Evolutionary conservation across 192 early-diverging fungal species (phyloP).

Genomic region (Neocallimastix lanati): DNA sequence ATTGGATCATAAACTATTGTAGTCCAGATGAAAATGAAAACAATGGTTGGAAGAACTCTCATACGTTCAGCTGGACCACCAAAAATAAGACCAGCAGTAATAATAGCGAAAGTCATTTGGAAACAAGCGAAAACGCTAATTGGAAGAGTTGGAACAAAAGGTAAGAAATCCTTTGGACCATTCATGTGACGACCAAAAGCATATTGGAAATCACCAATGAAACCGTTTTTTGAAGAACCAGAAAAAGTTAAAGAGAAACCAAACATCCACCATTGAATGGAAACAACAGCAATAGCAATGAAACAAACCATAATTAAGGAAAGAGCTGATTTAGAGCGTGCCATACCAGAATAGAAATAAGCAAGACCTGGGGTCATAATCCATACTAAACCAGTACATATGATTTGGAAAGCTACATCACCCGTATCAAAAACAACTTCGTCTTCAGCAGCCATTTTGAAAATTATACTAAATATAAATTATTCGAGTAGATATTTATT

Average conservation of each 20-base stretch:
- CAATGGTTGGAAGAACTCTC: too few relatives aligned
- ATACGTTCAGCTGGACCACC: too few relatives aligned
- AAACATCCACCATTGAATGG: too few relatives aligned
- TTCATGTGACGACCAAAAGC: too few relatives aligned
- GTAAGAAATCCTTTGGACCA: conserved; percentile 20
- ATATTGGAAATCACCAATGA: conserved; percentile 77
- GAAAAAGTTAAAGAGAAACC: conserved; percentile 81
- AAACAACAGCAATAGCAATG: conserved; percentile 60
- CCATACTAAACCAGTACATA: conserved; percentile 63
- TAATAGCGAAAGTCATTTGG: conserved; percentile 91
- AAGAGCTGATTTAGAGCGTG: conserved; percentile 86
- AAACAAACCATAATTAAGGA: conserved; percentile 70
- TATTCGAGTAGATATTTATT: too few relatives aligned
- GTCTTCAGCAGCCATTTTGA: too few relatives aligned
- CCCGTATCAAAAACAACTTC: conserved; percentile 19
- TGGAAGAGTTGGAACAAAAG: conserved; percentile 43
- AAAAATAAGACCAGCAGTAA: too few relatives aligned
- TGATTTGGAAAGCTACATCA: conserved; percentile 52
- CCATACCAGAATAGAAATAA: conserved; percentile 87
- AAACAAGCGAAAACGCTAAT: conserved; percentile 58
- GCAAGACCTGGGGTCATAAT: too few relatives aligned
- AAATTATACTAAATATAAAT: too few relatives aligned
- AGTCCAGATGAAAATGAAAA: too few relatives aligned
- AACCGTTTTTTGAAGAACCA: conserved; percentile 33
- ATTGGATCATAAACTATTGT: too few relatives aligned